Evolutionary conservation across 2,329 filamentous ascomycete species (phyloP), one percentile per base, ranked within the genome.

Genomic region (Epichloe sp.): DNA sequence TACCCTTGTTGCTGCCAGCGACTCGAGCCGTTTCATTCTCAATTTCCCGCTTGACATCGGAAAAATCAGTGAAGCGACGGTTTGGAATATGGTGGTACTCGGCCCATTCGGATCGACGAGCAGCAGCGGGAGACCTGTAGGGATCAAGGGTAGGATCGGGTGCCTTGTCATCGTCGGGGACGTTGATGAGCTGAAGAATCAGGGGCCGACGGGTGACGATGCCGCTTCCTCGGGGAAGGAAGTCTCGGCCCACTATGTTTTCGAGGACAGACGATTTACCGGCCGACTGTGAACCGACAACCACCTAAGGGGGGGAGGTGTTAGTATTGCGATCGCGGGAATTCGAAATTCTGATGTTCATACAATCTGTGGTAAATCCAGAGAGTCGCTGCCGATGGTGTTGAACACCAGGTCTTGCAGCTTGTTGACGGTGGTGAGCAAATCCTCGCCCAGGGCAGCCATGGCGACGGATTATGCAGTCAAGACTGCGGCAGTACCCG

Each of bases 381-480:
- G 79, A 49, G 91, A 97, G 70, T 98, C 93, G 75, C 90, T 97
- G 71, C 93, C 93, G 69, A 98, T 98, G 60, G 93, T 98, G 74
- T 98, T 98, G 77, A 98, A 98, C 64, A 98, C 93, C 65, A 98
- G 74, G 71, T 97, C 93, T 71, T 98, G 93, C 64, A 98, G 78
- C 77, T 95, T 95, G 77, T 98, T 98, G 73, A 98, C 93, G 58
- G 89, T 94, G 61, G 81, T 82, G 67, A 98, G 81, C 71, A 98
- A 76, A 71, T 98, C 90, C 71, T 98, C 93, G 65, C 93, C 91
- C 63, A 98, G 83, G 64, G 91, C 83, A 66, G 93, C 86, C 93
- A 97, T 98, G 67, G 55, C 64, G 63, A 62, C 58, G 59, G 43
- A 37, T 23, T 23, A n/a, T 11, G 50, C 26, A 53, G 48, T 47